A percentile compares a stretch with the other conserved stretches of the same genome.
These are phyloP conservation scores for Pythium insidiosum DNA, from an alignment of 352 stramenopile species.

Conservation along the genomic window DNA sequence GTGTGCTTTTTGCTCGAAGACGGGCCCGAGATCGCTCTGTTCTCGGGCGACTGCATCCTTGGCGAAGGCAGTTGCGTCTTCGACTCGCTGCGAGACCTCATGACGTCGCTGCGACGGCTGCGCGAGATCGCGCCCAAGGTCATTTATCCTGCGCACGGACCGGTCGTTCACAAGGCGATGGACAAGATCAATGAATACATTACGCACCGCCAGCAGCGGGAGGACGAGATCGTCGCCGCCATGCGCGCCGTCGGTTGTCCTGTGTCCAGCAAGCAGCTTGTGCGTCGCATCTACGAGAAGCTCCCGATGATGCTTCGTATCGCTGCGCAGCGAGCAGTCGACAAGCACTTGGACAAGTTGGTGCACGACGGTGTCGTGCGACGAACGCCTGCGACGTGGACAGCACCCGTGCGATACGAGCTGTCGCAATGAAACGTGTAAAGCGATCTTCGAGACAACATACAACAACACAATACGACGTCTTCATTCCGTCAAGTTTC, in stretches of 20 bases:
- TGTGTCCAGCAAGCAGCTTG: constrained; percentile 38
- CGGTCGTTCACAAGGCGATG: constrained; percentile 47
- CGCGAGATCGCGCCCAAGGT: constrained; percentile 21
- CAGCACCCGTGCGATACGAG: no score
- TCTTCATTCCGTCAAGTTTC: no score
- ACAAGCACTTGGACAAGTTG: no score
- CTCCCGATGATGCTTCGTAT: no score
- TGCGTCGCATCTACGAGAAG: constrained; percentile 41
- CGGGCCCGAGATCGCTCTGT: constrained; percentile 23
- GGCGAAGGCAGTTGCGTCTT: constrained; percentile 83
- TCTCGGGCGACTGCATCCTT: constrained; percentile 83
- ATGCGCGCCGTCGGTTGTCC: not conserved
- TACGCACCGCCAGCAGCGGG: constrained; percentile 58
- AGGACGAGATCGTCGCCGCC: constrained; percentile 42
- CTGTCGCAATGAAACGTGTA: no score
- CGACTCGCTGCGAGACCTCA: constrained; percentile 73
- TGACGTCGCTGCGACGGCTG: constrained; percentile 57
- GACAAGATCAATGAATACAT: constrained; percentile 76
- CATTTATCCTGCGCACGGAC: constrained; percentile 75
- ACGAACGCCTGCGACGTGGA: no score
- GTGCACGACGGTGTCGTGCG: no score
- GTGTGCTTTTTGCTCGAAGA: constrained; percentile 67
- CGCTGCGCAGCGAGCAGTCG: no score
- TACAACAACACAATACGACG: no score
- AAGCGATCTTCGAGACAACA: no score